Percentiles rank a stretch among this genome's conserved stretches.
Conservation (phyloP, 805 yeast genomes). For the Suhomyces sp. region DNA sequence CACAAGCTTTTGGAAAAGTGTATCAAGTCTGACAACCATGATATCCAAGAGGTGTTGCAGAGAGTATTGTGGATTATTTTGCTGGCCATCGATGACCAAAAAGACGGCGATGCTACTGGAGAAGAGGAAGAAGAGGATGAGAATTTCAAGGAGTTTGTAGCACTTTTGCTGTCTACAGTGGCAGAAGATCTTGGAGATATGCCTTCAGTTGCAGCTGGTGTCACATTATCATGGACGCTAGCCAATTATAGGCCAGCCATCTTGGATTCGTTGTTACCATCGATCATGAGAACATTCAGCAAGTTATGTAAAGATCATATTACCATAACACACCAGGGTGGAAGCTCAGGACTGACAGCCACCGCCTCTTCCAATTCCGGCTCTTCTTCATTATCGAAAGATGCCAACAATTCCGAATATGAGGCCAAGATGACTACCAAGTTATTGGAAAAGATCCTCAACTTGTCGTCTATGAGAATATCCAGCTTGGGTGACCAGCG, state of each 20-base stretch:
- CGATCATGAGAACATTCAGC: slow-evolving; percentile 82
- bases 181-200: slow-evolving; percentile 75
- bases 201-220: slow-evolving; percentile 83
- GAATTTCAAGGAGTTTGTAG: slow-evolving; percentile 59
- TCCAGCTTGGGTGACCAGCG: slow-evolving; percentile 91
- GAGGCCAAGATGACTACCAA: slow-evolving; percentile 81
- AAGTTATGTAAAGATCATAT: slow-evolving; percentile 87
- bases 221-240: slow-evolving; percentile 76
- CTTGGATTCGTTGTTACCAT: slow-evolving; percentile 71
- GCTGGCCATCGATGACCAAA: slow-evolving; percentile 55
- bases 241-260: slow-evolving; percentile 70
- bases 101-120: slow-evolving; percentile 17
- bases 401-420: slow-evolving; percentile 45
- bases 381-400: slow-evolving; percentile 24
- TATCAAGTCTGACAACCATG: slow-evolving; percentile 77
- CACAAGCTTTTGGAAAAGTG: slow-evolving; percentile 77
- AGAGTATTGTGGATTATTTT: slow-evolving; percentile 69
- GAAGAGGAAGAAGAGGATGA: slow-evolving; percentile 51
- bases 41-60: slow-evolving; percentile 80
- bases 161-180: slow-evolving; percentile 61
- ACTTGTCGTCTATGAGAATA: slow-evolving; percentile 75
- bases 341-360: slow-evolving; percentile 15
- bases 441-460: slow-evolving; percentile 70
- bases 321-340: slow-evolving; percentile 53
- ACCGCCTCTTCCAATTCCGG: neutral